Evolutionary conservation across 2,329 filamentous ascomycete genomes (phyloP).

Genomic region (Phaeophleospora eucalypticola): DNA sequence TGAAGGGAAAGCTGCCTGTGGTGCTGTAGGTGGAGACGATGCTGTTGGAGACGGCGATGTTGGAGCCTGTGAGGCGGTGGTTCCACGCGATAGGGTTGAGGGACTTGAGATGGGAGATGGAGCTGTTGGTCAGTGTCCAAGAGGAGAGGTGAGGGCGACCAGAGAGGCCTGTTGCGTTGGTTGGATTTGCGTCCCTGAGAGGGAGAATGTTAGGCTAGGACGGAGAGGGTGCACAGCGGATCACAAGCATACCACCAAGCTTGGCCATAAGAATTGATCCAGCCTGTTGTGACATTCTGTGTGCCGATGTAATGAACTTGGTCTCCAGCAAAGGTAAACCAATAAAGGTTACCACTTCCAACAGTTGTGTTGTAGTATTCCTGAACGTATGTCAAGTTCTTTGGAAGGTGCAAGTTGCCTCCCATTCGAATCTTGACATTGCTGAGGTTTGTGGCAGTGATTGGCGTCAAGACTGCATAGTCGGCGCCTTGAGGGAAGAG

Average conservation of each 20-base stretch:
- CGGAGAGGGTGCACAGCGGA: neutral
- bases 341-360: slow-evolving; percentile 33
- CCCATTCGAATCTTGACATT: slow-evolving; percentile 42
- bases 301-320: slow-evolving; percentile 35
- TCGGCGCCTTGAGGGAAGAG: slow-evolving; percentile 37
- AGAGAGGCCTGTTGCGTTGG: slow-evolving; percentile 37
- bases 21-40: slow-evolving; percentile 39
- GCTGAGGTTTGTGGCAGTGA: slow-evolving; percentile 38
- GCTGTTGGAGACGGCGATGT: slow-evolving; percentile 40
- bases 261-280: slow-evolving; percentile 46
- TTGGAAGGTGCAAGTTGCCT: slow-evolving; percentile 44
- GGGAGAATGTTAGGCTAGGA: neutral
- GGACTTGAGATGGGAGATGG: slow-evolving; percentile 40
- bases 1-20: slow-evolving; percentile 40
- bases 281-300: slow-evolving; percentile 37
- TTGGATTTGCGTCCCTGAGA: slow-evolving; percentile 35
- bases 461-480: slow-evolving; percentile 42
- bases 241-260: slow-evolving; percentile 36
- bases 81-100: slow-evolving; percentile 45
- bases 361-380: slow-evolving; percentile 26
- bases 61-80: slow-evolving; percentile 37
- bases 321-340: slow-evolving; percentile 38
- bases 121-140: slow-evolving; percentile 32
- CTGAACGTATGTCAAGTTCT: slow-evolving; percentile 39
- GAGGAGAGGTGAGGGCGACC: slow-evolving; percentile 38